A percentile compares a stretch with the other conserved stretches of the same genome.
These are phyloP conservation scores for Citrus mangshanensis DNA, from an alignment of 345 rosid genomes.

Conservation along the genomic window DNA sequence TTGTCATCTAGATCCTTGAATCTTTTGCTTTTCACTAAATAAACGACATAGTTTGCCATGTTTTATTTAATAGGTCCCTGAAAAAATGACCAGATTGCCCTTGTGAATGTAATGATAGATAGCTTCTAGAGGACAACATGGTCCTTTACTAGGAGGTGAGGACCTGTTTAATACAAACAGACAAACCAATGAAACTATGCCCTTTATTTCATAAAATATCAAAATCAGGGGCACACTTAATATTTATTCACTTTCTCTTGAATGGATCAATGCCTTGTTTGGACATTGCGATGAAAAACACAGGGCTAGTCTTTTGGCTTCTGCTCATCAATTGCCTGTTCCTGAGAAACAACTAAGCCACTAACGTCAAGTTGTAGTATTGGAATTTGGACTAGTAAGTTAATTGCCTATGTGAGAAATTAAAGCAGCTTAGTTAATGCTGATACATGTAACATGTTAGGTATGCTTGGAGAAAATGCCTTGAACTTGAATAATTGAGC, in stretches of 20 bases:
- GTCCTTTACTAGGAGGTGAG: background rate
- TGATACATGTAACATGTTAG: slow-evolving; percentile 3
- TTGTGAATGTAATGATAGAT: background rate
- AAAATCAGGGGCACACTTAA: background rate
- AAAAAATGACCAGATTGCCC: background rate
- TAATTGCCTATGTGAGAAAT: background rate
- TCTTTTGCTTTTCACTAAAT: background rate
- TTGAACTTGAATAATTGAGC: slow-evolving; percentile 5
- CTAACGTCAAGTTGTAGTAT: background rate
- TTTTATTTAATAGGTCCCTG: background rate
- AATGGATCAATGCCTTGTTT: background rate
- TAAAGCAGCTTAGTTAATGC: background rate
- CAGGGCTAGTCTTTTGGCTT: background rate
- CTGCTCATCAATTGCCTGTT: background rate
- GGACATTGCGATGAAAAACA: background rate
- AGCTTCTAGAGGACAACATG: background rate
- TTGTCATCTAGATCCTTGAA: background rate
- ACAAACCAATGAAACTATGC: background rate
- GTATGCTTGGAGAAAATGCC: background rate
- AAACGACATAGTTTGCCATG: background rate
- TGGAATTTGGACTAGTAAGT: background rate
- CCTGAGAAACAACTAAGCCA: background rate
- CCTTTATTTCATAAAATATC: background rate
- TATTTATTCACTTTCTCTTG: background rate
- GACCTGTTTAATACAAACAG: background rate